These are phyloP conservation scores for Steccherinum ochraceum DNA, from an alignment of 768 basidiomycete species.

Conservation along the genomic window DNA sequence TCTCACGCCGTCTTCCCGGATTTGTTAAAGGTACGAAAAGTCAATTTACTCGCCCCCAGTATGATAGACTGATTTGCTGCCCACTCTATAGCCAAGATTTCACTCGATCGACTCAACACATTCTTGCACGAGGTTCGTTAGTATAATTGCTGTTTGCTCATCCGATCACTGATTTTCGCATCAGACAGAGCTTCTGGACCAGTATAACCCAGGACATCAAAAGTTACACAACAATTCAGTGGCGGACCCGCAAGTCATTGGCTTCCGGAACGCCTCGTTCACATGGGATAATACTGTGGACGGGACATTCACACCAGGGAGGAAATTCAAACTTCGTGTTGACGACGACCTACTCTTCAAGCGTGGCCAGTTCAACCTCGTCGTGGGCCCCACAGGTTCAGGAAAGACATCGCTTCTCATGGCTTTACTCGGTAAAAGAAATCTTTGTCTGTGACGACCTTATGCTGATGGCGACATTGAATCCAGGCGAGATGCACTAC, in stretches of 20 bases:
- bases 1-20: no score
- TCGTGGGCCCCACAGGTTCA: constrained; percentile 25
- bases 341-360: constrained; percentile 24
- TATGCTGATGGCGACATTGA: no score
- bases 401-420: constrained; percentile 28
- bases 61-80: no score
- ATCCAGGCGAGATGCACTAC: constrained; percentile 56
- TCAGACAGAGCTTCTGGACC: constrained; percentile 26
- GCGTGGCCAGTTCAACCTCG: constrained; percentile 22
- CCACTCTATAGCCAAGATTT: constrained; percentile 57
- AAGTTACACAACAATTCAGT: constrained; percentile 7
- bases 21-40: no score
- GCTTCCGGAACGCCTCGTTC: constrained; percentile 22
- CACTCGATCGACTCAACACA: constrained; percentile 48
- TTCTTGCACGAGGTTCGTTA: constrained; percentile 32
- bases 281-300: constrained; percentile 18
- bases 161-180: no score
- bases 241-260: constrained; percentile 9
- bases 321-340: constrained; percentile 22
- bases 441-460: not conserved
- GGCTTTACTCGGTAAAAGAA: constrained; percentile 22
- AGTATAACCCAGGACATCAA: constrained; percentile 7
- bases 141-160: no score
- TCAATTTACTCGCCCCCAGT: no score
- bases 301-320: constrained; percentile 7